Evolutionary conservation across 2,329 filamentous ascomycete species (phyloP), one percentile per base, ranked within the genome.

Genomic region (Sclerotinia glacialis): DNA sequence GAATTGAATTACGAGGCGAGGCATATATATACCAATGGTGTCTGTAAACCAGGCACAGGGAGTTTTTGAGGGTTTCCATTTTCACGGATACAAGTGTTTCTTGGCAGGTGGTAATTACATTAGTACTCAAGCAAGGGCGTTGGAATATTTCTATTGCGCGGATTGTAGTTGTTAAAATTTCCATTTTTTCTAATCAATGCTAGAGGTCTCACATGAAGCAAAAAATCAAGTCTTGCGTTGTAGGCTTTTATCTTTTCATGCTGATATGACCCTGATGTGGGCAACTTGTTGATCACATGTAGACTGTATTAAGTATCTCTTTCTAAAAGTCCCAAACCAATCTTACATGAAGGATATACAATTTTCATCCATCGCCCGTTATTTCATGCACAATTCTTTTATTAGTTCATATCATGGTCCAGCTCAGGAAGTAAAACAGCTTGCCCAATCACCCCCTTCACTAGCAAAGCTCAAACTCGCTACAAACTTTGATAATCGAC

Each of bases 381-480:
- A 49, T 21, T 7, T n/a, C n/a, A 26, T 26, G 28, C 31, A 12
- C n/a, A 7, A 23, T 26, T 9, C n/a, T 61, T 50, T 21, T 12
- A 37, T 18, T 18, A 5, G 18, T 37, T 11, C 44, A 49, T 31
- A 42, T n/a, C 2, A 66, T 5, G 14, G 14, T 9, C 28, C 46
- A 28, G 49, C 56, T 42, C 21, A 49, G 52, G 69, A 74, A 47
- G 71, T 59, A 60, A 82, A 84, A 76, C 92, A 96, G 68, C 83
- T 75, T 65, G 83, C 81, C 93, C 93, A 97, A 56, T 84, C 78
- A 0, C 93, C 93, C 18, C 90, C 91, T 11, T 76, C 78, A 71
- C 83, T 83, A 2, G 90, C 90, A 82, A 95, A 97, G 60, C 81
- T 83, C 73, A 96, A 79, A 70, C 90, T 91, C 40, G 90, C 80